Evolutionary conservation across 805 yeast species (phyloP), one percentile per base, ranked within the genome.

Genomic region (Starmerella stellata): DNA sequence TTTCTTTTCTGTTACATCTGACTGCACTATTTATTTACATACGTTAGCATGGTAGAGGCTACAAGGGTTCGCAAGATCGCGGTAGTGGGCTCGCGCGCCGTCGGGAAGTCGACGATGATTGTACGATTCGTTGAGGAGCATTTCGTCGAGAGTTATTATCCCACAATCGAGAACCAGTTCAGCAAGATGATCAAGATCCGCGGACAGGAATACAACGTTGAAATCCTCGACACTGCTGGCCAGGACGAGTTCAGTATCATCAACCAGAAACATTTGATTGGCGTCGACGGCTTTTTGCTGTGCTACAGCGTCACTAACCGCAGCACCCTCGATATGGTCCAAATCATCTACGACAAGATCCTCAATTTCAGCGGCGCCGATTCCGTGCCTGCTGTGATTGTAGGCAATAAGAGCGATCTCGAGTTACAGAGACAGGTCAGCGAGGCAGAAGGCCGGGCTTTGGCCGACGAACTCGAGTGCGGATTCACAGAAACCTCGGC

Each of bases 151-250:
- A 68, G 77, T 25, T 82, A 83, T 59, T 83, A 81, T 57, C 95
- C 95, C 23, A 83, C 95, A 4, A 79, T 80, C 44, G 92, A 81
- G 55, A 81, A 79, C 58, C 85, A 78, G 57, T 79, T 78, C 58
- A 66, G 74, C 53, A 81, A 78, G 54, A 65, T 67, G 27, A 66
- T 82, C 52, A 66, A 65, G 42, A 71, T 76, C 56, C 70, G 77
- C 44, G 78, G 77, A 44, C 76, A 74, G 48, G 79, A 76, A 38
- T 83, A 78, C 54, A 74, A 75, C 38, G 71, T 85, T 20, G 94
- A 82, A 55, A 78, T 83, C 38, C 62, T 82, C 43, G 95, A 83
- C 53, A 83, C 95, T 0, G 93, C 94, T 1, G 95, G 95, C 5
- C 92, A 81, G 61, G 94, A 82, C 57, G 93, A 82, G 61, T 79